These are phyloP conservation scores for Pestalotiopsis fici DNA, from an alignment of 2,329 filamentous ascomycete species.

Conservation along the genomic window DNA sequence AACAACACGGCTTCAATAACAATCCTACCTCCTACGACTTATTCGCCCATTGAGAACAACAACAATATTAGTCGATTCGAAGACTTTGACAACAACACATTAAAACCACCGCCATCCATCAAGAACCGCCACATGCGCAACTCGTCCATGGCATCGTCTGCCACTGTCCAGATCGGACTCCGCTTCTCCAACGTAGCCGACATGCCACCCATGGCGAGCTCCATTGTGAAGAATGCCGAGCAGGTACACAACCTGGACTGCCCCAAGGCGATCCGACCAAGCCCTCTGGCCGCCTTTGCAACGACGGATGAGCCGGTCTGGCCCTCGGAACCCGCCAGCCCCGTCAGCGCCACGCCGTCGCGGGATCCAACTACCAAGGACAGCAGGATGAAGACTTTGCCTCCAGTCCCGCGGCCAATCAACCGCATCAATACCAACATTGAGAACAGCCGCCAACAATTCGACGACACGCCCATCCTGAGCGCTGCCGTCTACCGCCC, in stretches of 20 bases:
- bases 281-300: constrained; percentile 26
- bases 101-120: constrained; percentile 46
- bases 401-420: constrained; percentile 9
- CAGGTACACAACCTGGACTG: constrained; percentile 40
- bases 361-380: constrained; percentile 19
- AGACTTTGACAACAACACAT: constrained; percentile 23
- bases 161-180: constrained; percentile 72
- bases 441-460: constrained; percentile 14
- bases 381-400: constrained; percentile 28
- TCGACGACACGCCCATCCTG: constrained; percentile 38
- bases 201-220: constrained; percentile 39
- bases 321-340: constrained; percentile 13
- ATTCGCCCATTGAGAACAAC: constrained; percentile 31
- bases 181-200: constrained; percentile 63
- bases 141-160: constrained; percentile 64
- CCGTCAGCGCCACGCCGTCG: background rate
- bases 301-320: constrained; percentile 21
- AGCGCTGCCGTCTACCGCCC: constrained; percentile 56
- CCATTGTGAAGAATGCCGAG: constrained; percentile 30
- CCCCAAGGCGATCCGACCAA: constrained; percentile 30
- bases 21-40: constrained; percentile 50
- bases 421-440: constrained; percentile 32
- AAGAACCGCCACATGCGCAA: constrained; percentile 54
- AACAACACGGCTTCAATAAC: constrained; percentile 33
- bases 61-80: constrained; percentile 14